Conservation (phyloP, 352 stramenopile genomes). For the Pythium aquatile region DNA sequence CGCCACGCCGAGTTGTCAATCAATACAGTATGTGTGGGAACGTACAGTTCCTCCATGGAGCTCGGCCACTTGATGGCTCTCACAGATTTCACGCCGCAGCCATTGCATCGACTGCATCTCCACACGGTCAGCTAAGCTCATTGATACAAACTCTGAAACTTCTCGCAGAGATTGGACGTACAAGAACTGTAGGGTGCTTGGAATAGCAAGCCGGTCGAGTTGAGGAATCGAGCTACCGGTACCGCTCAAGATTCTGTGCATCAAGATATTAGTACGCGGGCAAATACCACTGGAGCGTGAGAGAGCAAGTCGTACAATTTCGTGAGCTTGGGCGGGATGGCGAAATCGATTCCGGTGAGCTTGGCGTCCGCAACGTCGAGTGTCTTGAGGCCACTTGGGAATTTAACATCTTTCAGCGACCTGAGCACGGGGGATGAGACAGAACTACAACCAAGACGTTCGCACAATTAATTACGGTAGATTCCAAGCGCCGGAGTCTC, state of each 20-base stretch:
- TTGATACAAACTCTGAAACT: too few species aligned
- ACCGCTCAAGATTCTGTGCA: background rate
- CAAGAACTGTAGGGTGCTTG: background rate
- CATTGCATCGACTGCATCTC: background rate
- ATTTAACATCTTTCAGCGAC: background rate
- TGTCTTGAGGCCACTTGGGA: background rate
- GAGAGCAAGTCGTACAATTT: background rate
- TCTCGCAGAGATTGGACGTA: background rate
- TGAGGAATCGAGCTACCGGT: too few species aligned
- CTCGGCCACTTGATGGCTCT: background rate
- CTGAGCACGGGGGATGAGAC: background rate
- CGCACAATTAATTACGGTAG: too few species aligned
- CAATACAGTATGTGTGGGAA: background rate
- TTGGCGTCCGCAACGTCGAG: background rate
- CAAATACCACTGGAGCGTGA: too few species aligned
- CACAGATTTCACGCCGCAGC: background rate
- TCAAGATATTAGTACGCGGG: too few species aligned
- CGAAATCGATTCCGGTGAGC: background rate
- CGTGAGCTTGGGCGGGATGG: background rate
- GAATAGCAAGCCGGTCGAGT: background rate
- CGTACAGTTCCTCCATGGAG: background rate
- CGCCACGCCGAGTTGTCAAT: too few species aligned
- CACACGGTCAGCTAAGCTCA: too few species aligned
- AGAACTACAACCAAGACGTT: too few species aligned
- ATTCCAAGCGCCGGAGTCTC: too few species aligned